Evolutionary conservation across 2,329 filamentous ascomycete genomes (phyloP).

Genomic region (Apiospora aurea): DNA sequence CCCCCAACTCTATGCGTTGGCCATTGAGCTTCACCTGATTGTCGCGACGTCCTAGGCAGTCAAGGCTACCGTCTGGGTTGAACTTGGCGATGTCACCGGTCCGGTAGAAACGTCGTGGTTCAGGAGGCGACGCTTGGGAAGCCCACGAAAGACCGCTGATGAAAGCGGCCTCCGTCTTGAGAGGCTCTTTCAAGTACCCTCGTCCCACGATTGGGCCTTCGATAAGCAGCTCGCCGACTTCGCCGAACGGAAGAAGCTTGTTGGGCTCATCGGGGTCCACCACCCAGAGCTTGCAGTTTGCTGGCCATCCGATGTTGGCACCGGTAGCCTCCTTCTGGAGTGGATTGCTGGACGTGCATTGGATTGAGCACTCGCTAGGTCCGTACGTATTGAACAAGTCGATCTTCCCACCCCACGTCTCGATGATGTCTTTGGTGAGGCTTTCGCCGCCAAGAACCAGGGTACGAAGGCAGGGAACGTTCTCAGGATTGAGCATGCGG

Average conservation of each 20-base stretch:
- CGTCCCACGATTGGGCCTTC: conserved; percentile 16
- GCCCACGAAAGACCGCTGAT: conserved; percentile 22
- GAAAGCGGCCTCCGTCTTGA: conserved; percentile 29
- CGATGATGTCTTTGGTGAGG: conserved; percentile 38
- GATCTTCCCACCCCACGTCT: conserved; percentile 24
- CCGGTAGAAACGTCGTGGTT: conserved; percentile 23
- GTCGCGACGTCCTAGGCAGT: conserved; percentile 24
- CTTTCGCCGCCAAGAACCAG: conserved; percentile 37
- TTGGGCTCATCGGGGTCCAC: neutral
- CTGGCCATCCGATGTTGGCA: conserved; percentile 21
- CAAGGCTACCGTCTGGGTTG: conserved; percentile 25
- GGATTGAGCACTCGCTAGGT: conserved; percentile 1
- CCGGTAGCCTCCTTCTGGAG: neutral
- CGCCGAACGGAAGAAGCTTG: neutral
- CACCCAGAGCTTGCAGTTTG: neutral
- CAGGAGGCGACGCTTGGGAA: conserved; percentile 23
- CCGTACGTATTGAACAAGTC: conserved; percentile 20
- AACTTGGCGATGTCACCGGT: conserved; percentile 26
- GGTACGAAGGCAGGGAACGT: conserved; percentile 32
- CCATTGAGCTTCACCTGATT: conserved; percentile 27
- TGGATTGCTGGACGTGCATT: neutral
- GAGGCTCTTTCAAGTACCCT: conserved; percentile 28
- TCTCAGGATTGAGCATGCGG: conserved; percentile 31
- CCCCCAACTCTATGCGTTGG: conserved; percentile 26
- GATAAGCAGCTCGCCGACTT: conserved; percentile 15